Evolutionary conservation across 805 yeast species (phyloP), one percentile per base, ranked within the genome.

Genomic region (Torulaspora microellipsoides): DNA sequence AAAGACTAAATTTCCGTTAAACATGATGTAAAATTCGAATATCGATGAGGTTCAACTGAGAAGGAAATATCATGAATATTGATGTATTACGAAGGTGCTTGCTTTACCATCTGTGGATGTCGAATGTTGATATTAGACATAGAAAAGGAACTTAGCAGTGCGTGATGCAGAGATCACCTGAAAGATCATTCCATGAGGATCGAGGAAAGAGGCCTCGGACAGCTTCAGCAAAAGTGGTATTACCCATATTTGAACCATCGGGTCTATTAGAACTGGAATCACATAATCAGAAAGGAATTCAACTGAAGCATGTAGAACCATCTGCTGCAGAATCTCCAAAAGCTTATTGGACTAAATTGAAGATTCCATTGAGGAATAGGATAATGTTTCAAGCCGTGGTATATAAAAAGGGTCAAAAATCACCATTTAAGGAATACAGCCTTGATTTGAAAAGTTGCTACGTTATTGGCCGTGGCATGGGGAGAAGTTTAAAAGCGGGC

Each of bases 211-310:
- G 33, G 31, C 28, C 40, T 9, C 38, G 40, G 15, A 36, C 30
- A 15, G 38, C 30, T 25, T 15, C 39, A 14, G 42, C 38, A 15
- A 40, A 38, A 37, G 43, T 31, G 12, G 47, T 52, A 2, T 27
- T 59, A 23, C 66, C 66, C 4, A 42, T 49, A 14, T 71, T 69
- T 50, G 62, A 64, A 40, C 68, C 69, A 1, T 69, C 77, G 0
- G 77, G 77, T 1, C 47, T 70, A 3, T 48, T 73, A 29, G 73
- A 73, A 25, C 60, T 64, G 43, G 77, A 69, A 27, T 62, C 71
- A 3, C 59, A 67, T 43, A 60, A 55, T 38, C 52, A 58, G 13
- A 48, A 59, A 13, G 75, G 75, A 0, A 46, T 58, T 1, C 65
- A 62, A n/a, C 38, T 70, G 32, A 68, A 68, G 39, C 69, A 72